Base-by-base conservation (phyloP, 2,329 filamentous ascomycete species). In the Shiraia bambusicola region DNA sequence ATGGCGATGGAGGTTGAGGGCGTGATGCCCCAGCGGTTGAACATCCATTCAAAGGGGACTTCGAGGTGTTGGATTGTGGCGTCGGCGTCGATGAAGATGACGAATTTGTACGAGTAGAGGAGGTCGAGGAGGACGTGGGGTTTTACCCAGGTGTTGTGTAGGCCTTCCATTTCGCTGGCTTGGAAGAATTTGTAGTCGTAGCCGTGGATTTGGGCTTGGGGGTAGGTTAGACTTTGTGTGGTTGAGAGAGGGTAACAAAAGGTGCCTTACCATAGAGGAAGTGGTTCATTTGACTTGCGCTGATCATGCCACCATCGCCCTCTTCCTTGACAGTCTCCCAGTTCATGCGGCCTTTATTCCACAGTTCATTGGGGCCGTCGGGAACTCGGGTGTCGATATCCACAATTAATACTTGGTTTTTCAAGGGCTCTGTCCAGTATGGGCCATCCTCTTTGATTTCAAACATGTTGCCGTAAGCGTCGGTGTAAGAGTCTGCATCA, bases 31-130 rank as follows among this genome's bases (percentile, higher is more conserved):
- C 73, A 76, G 15, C 70, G 61, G 48, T 72, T 73, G 49, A 76
- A 63, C 2, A 76, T 64, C 67, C 71, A 76, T 57, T 76, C 73
- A 11, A 75, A 36, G 2, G 73, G 72, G 2, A 76, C 52, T 29
- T 72, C 63, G 1, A 68, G 64, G 38, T 74, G 63, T 2, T 61
- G 58, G 37, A 74, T 66, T 8, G 69, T 63, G 16, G 65, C 69
- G 47, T 76, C 73, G 10, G 69, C 65, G 49, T 76, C 73, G 28
- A 75, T 51, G 34, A 72, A 70, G 31, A 76, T 56, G 25, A 75
- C 67, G 6, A 72, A 66, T 9, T 67, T 54, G 56, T 75, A 70
- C 1, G 57, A 44, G 15, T 61, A 54, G 12, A 74, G 58, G 2
- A 70, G 63, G 12, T 70, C 56, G 22, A 59, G 54, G 25, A 74